A percentile compares a stretch with the other conserved stretches of the same genome.
phyloP scores from a whole-genome alignment of 169 alveolate genomes.

The Plasmodium sp. region DNA sequence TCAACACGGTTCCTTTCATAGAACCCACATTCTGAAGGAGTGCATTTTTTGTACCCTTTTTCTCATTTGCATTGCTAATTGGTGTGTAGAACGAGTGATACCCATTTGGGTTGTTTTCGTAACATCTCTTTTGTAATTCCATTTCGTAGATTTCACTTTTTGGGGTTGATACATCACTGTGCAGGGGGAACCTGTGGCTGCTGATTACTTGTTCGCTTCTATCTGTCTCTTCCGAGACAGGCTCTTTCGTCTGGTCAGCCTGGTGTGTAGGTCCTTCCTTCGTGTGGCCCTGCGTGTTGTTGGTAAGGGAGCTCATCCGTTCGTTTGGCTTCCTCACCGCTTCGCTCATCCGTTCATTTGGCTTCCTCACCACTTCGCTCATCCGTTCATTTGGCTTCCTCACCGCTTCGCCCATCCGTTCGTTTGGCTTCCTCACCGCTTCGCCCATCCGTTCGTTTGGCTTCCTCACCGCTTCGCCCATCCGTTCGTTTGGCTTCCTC shows the following conservation, averaged over 20 bases:
- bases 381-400: background rate
- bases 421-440: background rate
- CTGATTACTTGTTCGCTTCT: background rate
- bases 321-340: background rate
- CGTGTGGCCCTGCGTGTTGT: background rate
- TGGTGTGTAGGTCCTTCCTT: background rate
- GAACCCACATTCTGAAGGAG: background rate
- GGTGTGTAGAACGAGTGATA: background rate
- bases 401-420: background rate
- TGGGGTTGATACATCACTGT: constrained; percentile 1
- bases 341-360: background rate
- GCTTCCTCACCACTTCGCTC: background rate
- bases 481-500: background rate
- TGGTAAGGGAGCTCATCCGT: background rate
- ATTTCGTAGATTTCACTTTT: background rate
- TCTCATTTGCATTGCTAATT: background rate
- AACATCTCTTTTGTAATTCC: background rate
- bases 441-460: background rate
- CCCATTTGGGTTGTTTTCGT: background rate
- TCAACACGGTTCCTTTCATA: background rate
- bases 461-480: background rate
- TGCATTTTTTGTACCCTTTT: background rate
- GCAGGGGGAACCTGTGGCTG: background rate
- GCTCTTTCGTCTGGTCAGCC: background rate
- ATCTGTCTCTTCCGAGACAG: background rate